Percentiles rank a stretch among this genome's conserved stretches.
Evolutionary conservation across 257 asterid species (phyloP).

Genomic region (Eucommia ulmoides): DNA sequence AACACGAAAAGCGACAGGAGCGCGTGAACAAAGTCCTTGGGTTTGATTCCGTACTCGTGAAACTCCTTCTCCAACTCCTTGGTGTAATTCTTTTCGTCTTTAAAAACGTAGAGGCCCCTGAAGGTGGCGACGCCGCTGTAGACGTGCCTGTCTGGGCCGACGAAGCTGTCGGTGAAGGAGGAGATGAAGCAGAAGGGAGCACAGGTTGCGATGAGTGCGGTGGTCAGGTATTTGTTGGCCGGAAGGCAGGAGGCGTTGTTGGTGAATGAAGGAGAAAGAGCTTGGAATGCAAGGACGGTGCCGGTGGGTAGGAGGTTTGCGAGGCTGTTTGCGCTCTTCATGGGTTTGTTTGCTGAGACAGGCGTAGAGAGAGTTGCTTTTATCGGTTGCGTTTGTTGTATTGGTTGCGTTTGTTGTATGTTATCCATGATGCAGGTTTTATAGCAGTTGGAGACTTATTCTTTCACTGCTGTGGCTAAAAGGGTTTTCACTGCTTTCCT

Average conservation of each 20-base stretch:
- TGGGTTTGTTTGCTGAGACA: no score
- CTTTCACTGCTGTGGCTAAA: no score
- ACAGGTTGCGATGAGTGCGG: conserved; percentile 25
- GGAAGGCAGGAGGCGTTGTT: conserved; percentile 57
- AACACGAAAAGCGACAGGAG: neutral
- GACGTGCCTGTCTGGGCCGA: neutral
- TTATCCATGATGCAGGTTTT: no score
- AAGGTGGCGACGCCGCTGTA: neutral
- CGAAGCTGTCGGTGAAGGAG: conserved; percentile 50
- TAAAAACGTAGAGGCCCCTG: neutral
- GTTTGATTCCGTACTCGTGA: neutral
- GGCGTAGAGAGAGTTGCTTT: no score
- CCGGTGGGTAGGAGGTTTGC: conserved; percentile 66
- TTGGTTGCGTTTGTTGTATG: no score
- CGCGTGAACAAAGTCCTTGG: neutral
- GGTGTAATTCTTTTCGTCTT: neutral
- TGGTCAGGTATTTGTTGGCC: conserved; percentile 41
- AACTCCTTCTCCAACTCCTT: neutral
- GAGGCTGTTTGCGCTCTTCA: conserved; percentile 43
- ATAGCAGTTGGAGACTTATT: no score
- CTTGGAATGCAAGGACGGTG: conserved; percentile 45
- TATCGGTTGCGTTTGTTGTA: no score
- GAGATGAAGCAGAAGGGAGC: conserved; percentile 52
- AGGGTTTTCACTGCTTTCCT: no score
- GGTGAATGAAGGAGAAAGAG: conserved; percentile 65